phyloP scores from a whole-genome alignment of 2,329 filamentous ascomycete species.

The Colletotrichum sp. region DNA sequence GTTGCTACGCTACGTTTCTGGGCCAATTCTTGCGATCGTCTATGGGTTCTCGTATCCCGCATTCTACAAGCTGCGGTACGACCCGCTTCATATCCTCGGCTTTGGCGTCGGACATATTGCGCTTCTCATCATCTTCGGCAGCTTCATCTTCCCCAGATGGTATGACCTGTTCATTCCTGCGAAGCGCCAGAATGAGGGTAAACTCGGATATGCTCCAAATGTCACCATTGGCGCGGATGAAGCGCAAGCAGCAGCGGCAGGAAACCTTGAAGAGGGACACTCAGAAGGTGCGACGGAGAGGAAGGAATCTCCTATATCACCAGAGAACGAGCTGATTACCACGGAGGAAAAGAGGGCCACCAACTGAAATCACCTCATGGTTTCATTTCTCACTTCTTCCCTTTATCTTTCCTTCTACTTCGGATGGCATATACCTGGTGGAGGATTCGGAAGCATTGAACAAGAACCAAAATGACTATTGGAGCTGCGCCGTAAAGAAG shows the following conservation, averaged over 20 bases:
- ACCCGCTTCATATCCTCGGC: conserved; percentile 55
- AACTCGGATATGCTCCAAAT: conserved; percentile 27
- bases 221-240: conserved; percentile 17
- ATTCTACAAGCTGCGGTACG: conserved; percentile 52
- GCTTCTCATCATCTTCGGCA: conserved; percentile 50
- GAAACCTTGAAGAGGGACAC: not conserved
- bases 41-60: conserved; percentile 57
- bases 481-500: not conserved
- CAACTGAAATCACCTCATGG: not conserved
- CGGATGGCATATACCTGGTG: not conserved
- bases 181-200: conserved; percentile 50
- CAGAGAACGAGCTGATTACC: not conserved
- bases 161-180: conserved; percentile 57
- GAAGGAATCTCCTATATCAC: not conserved
- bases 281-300: not conserved
- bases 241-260: conserved; percentile 14
- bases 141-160: conserved; percentile 58
- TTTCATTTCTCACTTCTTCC: not conserved
- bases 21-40: conserved; percentile 55
- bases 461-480: not conserved
- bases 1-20: conserved; percentile 54
- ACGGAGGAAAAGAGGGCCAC: not conserved
- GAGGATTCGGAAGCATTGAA: not conserved
- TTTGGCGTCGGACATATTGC: conserved; percentile 53
- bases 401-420: not conserved